Percentiles rank a stretch among this genome's conserved stretches.
These are phyloP conservation scores for Trichoderma koningiopsis DNA, from an alignment of 2,329 filamentous ascomycete species.

Conservation along the genomic window DNA sequence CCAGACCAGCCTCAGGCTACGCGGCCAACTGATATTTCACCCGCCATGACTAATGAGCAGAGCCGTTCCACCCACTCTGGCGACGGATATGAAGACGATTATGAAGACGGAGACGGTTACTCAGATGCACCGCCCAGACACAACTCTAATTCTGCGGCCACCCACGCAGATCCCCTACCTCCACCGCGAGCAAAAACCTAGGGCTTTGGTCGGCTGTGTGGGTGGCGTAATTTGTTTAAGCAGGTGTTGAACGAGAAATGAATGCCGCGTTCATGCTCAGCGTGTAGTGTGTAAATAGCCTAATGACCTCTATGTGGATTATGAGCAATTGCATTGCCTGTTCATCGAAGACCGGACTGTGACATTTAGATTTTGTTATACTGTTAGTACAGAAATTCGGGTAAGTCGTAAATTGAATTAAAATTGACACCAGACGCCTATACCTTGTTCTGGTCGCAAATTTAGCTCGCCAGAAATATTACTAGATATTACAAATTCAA, in stretches of 20 bases:
- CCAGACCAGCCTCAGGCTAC: constrained; percentile 32
- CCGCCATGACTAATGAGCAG: constrained; percentile 33
- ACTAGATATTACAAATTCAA: neutral
- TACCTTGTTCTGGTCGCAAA: neutral
- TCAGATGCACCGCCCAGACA: constrained; percentile 30
- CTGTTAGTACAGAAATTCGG: neutral
- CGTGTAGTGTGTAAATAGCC: neutral
- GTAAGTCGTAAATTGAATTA: neutral
- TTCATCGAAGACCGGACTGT: neutral
- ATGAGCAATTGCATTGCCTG: neutral
- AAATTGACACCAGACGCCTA: neutral
- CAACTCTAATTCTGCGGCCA: neutral
- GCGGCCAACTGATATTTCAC: constrained; percentile 31
- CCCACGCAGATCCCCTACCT: constrained; percentile 7
- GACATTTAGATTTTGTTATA: neutral
- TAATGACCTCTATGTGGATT: neutral
- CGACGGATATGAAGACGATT: constrained; percentile 43
- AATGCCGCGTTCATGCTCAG: neutral
- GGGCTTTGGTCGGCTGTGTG: constrained; percentile 3
- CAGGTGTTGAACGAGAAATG: constrained; percentile 6
- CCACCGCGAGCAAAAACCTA: constrained; percentile 23
- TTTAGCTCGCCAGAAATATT: neutral
- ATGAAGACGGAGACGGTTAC: constrained; percentile 36
- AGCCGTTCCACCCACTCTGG: constrained; percentile 46
- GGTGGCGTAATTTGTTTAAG: neutral